Conservation (phyloP, 768 basidiomycete genomes). For the Pisolithus tinctorius region DNA sequence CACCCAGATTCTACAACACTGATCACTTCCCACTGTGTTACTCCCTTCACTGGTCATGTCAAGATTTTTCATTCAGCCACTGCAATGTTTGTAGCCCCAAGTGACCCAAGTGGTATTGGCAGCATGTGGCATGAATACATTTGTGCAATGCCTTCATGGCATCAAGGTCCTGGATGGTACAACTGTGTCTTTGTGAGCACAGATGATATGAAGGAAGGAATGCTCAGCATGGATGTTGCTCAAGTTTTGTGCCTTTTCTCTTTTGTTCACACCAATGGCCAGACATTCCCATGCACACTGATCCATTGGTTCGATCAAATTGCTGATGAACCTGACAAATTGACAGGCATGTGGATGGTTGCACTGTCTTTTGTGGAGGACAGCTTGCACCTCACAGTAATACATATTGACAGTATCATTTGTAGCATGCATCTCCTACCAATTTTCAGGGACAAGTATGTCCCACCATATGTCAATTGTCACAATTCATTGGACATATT, state of each 20-base stretch:
- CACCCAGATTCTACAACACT: too few species aligned
- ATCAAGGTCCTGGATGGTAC: constrained; percentile 13
- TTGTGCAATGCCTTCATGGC: constrained; percentile 23
- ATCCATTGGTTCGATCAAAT: constrained; percentile 14
- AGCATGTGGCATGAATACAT: constrained; percentile 27
- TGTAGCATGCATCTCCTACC: constrained; percentile 12
- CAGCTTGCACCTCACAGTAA: constrained; percentile 3
- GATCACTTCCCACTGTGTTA: background rate
- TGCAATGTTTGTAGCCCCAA: background rate
- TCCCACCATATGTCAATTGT: constrained; percentile 17
- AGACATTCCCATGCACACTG: constrained; percentile 12
- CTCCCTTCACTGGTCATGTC: background rate
- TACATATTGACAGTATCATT: constrained; percentile 13
- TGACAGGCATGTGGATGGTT: constrained; percentile 18
- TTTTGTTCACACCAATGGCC: background rate
- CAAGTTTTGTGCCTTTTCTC: constrained; percentile 19
- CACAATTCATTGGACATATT: constrained; percentile 19
- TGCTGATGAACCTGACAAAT: constrained; percentile 7
- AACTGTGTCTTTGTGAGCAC: constrained; percentile 26
- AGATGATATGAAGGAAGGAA: constrained; percentile 14
- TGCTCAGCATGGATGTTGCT: constrained; percentile 20
- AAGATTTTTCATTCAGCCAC: background rate
- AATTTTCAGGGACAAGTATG: constrained; percentile 6
- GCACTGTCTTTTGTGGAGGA: constrained; percentile 5
- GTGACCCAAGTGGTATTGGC: constrained; percentile 1